Percentiles rank a stretch among this genome's conserved stretches.
phyloP scores from a whole-genome alignment of 345 rosid genomes.

The rapeseed (Brassica napus) region Da-Ae NC_063442.1:16426001-16426500 shows the following conservation, averaged over 20 bases:
- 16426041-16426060: slow-evolving; percentile 90
- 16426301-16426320: slow-evolving; percentile 25
- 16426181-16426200: slow-evolving; percentile 88
- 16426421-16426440: slow-evolving; percentile 78
- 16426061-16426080: slow-evolving; percentile 62
- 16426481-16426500: slow-evolving; percentile 97
- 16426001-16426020: slow-evolving; percentile 59
- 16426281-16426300: slow-evolving; percentile 2
- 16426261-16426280: not conserved
- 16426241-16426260: slow-evolving; percentile 87
- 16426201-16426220: slow-evolving; percentile 90
- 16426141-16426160: slow-evolving; percentile 76
- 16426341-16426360: slow-evolving; percentile 95
- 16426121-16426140: slow-evolving; percentile 53
- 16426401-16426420: slow-evolving; percentile 97
- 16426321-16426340: slow-evolving; percentile 77
- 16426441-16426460: slow-evolving; percentile 77
- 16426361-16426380: slow-evolving; percentile 80
- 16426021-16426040: slow-evolving; percentile 27
- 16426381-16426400: slow-evolving; percentile 81
- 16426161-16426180: slow-evolving; percentile 97
- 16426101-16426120: slow-evolving; percentile 43
- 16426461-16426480: slow-evolving; percentile 65
- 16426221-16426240: slow-evolving; percentile 87
- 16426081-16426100: slow-evolving; percentile 72